Conservation (phyloP, 1,139 yeast species). For the Candida sp. region DNA sequence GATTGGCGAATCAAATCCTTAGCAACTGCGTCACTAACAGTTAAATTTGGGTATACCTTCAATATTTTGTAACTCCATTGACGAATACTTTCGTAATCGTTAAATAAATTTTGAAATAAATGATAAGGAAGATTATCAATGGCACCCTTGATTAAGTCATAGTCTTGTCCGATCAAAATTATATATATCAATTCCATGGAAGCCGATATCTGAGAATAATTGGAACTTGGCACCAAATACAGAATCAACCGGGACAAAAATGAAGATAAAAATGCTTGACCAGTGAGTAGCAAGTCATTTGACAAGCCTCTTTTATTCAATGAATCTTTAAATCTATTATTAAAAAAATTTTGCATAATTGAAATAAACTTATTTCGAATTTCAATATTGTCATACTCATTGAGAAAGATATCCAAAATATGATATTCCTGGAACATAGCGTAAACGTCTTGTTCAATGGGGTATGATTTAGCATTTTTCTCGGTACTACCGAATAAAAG, state of each 20-base stretch:
- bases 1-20: slow-evolving; percentile 32
- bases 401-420: slow-evolving; percentile 45
- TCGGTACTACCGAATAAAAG: slow-evolving; percentile 42
- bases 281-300: slow-evolving; percentile 19
- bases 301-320: slow-evolving; percentile 35
- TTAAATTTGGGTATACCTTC: slow-evolving; percentile 37
- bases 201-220: slow-evolving; percentile 53
- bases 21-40: slow-evolving; percentile 3
- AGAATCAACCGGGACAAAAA: slow-evolving; percentile 35
- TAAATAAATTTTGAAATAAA: slow-evolving; percentile 58
- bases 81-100: slow-evolving; percentile 77
- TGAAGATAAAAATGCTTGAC: slow-evolving; percentile 40
- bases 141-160: slow-evolving; percentile 2
- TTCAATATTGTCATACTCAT: slow-evolving; percentile 61
- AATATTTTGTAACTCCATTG: slow-evolving; percentile 47
- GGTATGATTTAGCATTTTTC: slow-evolving; percentile 52
- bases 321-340: slow-evolving; percentile 61
- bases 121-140: slow-evolving; percentile 35
- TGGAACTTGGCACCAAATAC: slow-evolving; percentile 61
- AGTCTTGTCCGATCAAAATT: neutral
- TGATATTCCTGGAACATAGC: slow-evolving; percentile 33
- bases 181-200: slow-evolving; percentile 2
- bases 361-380: slow-evolving; percentile 64
- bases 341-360: slow-evolving; percentile 53
- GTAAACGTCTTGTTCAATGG: slow-evolving; percentile 45